Base-by-base conservation (phyloP, 2,329 filamentous ascomycete species). In the Juglanconis sp. region DNA sequence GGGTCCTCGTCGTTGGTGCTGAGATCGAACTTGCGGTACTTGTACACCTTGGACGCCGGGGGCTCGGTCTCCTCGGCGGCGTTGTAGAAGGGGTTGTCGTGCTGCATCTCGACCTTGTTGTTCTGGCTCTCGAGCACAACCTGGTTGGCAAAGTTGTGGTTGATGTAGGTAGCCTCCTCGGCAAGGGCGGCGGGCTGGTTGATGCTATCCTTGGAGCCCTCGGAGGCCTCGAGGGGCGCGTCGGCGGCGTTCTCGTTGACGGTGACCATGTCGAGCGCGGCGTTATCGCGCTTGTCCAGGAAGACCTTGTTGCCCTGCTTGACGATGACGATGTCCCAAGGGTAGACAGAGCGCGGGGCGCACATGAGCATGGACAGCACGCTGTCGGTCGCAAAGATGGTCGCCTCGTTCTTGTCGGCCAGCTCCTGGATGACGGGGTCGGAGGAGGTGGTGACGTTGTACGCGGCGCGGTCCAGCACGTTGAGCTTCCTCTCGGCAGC, bases 311-410 rank as follows among this genome's bases (percentile, higher is more conserved):
- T 91, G 75, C 90, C 92, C 75, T 96, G 92, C 76, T 91, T 88
- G 65, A 92, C 82, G 71, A 99, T 96, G 73, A 99, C 89, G 70
- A 99, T 88, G 77, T 99, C 95, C 95, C 95, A 99, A 48, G 93
- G 93, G 82, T 98, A 98, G 65, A 99, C 91, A 60, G 92, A 96
- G 71, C 96, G 91, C 62, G 95, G 91, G 55, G 95, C 88, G 79
- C 95, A 99, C 95, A 99, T 99, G 70, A 99, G 88, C 92, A 97
- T 98, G 67, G 94, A 98, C 62, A 99, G 86, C 70, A 99, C 93
- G 78, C 89, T 96, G 76, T 97, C 93, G 49, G 95, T 97, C 65
- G 95, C 92, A 73, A 98, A 99, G 71, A 99, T 94, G 68, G 91
- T 95, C 51, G 93, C 95, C 79, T 97, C 93, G 72, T 96, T 87